phyloP scores from a whole-genome alignment of 75 land plant genomes.

The Pseudotsuga menziesii region DNA sequence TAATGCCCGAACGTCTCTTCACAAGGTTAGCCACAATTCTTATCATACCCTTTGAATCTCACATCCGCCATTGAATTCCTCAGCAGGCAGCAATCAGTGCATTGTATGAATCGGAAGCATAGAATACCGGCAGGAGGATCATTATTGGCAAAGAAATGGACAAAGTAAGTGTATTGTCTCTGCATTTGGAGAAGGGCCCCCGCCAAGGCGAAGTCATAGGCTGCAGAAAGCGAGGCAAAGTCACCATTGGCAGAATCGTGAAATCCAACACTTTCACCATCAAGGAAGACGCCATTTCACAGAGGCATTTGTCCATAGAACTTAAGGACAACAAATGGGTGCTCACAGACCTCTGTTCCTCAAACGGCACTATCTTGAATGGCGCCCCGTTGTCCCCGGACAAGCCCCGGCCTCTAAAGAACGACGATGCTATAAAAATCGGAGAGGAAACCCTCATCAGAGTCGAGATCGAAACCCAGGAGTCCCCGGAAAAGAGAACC shows the following conservation, averaged over 20 bases:
- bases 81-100: too few relatives aligned
- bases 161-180: conserved; percentile 1
- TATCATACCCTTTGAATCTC: too few relatives aligned
- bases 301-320: conserved; percentile 35
- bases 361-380: conserved; percentile 48
- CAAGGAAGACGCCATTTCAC: conserved; percentile 37
- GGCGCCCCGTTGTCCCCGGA: not conserved
- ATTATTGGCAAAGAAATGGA: not conserved
- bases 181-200: conserved; percentile 48
- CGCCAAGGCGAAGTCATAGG: conserved; percentile 36
- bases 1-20: too few relatives aligned
- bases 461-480: not conserved
- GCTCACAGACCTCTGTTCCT: conserved; percentile 30
- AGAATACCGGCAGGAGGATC: too few relatives aligned
- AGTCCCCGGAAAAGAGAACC: too few relatives aligned
- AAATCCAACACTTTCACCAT: conserved; percentile 38
- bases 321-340: conserved; percentile 24
- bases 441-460: conserved; percentile 28
- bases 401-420: not conserved
- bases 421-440: conserved; percentile 33
- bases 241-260: conserved; percentile 47
- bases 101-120: too few relatives aligned
- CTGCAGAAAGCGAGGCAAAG: conserved; percentile 7
- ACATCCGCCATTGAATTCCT: too few relatives aligned
- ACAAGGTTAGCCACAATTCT: too few relatives aligned